phyloP scores from a whole-genome alignment of 768 basidiomycete species.

The Tylopilus balloui region DNA sequence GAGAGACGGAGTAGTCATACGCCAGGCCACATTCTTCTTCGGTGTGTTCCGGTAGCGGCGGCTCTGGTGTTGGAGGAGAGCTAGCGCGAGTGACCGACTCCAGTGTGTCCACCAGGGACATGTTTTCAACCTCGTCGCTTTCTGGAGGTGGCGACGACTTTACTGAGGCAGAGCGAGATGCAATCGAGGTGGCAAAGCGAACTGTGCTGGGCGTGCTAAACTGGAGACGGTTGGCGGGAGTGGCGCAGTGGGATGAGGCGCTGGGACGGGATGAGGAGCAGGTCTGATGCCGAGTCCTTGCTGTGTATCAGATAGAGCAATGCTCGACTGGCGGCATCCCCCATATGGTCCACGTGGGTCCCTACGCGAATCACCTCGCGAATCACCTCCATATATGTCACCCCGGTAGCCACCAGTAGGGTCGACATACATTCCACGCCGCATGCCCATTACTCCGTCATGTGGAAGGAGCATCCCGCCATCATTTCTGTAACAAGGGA shows the following conservation, averaged over 20 bases:
- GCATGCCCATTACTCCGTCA: not conserved
- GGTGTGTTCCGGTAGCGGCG: conserved; percentile 37
- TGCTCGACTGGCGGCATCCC: not conserved
- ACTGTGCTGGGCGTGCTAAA: conserved; percentile 46
- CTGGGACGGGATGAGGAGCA: not conserved
- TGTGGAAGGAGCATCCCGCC: not conserved
- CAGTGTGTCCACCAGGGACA: conserved; percentile 55
- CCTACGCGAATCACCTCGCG: not conserved
- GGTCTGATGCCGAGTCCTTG: not conserved
- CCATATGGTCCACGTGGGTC: not conserved
- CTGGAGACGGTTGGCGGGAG: conserved; percentile 48
- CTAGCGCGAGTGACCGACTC: conserved; percentile 51
- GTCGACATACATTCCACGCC: not conserved
- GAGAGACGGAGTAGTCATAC: conserved; percentile 53
- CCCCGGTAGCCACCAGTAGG: not conserved
- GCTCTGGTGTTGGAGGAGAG: conserved; percentile 42
- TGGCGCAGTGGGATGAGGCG: conserved; percentile 42
- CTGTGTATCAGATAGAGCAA: not conserved
- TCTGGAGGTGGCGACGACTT: conserved; percentile 42
- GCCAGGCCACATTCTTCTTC: conserved; percentile 46
- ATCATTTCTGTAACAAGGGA: not conserved
- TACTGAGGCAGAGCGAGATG: conserved; percentile 37
- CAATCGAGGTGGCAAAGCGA: conserved; percentile 51
- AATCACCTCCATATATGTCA: not conserved
- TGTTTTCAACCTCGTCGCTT: conserved; percentile 39